A percentile compares a stretch with the other conserved stretches of the same genome.
These are phyloP conservation scores for Russula olivacea DNA, from an alignment of 768 basidiomycete species.

Conservation along the genomic window DNA sequence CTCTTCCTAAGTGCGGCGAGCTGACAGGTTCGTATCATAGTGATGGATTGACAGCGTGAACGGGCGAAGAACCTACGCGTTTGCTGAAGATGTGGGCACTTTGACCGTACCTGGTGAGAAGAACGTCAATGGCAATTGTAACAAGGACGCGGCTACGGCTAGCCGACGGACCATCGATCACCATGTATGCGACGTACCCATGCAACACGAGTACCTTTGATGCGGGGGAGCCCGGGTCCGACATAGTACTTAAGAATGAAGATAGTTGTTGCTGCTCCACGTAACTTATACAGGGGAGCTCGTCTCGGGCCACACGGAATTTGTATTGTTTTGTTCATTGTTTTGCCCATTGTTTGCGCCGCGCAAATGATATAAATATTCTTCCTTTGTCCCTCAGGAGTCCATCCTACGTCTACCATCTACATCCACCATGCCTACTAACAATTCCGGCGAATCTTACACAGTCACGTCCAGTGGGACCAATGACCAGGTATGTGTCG, in stretches of 20 bases:
- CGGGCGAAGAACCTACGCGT: constrained; percentile 41
- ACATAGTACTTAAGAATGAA: constrained; percentile 7
- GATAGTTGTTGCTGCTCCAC: constrained; percentile 1
- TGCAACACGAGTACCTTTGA: constrained; percentile 18
- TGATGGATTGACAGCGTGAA: constrained; percentile 1
- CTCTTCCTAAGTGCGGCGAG: constrained; percentile 67
- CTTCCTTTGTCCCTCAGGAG: no score
- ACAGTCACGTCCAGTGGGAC: no score
- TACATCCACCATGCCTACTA: no score
- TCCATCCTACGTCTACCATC: no score
- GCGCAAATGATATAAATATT: no score
- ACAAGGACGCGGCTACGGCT: background rate
- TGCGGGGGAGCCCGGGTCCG: background rate
- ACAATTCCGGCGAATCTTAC: no score
- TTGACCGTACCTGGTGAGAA: constrained; percentile 49
- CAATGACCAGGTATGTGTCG: no score
- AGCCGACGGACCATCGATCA: background rate
- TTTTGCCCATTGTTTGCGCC: no score
- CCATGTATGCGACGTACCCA: constrained; percentile 11
- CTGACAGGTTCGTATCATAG: constrained; percentile 32
- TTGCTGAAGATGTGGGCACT: constrained; percentile 64
- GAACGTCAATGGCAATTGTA: background rate
- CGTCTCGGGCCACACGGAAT: no score
- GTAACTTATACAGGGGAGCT: no score
- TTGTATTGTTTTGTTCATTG: no score